These are phyloP conservation scores for Ilyonectria robusta DNA, from an alignment of 2,329 filamentous ascomycete genomes.

Conservation along the genomic window DNA sequence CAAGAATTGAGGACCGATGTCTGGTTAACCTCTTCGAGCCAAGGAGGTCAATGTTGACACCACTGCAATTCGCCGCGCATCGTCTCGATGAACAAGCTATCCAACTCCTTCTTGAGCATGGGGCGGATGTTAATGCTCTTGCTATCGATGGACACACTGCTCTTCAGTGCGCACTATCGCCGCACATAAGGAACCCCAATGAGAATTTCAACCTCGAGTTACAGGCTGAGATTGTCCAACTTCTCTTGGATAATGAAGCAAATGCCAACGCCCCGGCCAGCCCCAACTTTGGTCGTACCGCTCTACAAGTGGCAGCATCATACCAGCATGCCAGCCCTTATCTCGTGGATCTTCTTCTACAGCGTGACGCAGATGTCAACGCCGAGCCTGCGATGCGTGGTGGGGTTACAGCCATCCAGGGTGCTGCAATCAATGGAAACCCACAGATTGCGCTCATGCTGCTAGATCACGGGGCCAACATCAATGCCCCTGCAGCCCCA, in stretches of 20 bases:
- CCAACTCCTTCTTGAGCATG: neutral
- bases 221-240: neutral
- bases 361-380: neutral
- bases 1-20: neutral
- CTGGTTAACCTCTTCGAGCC: too few species aligned
- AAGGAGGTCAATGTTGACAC: neutral
- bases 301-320: neutral
- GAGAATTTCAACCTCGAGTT: neutral
- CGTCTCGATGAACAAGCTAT: neutral
- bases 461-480: neutral
- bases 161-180: neutral
- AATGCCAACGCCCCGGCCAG: neutral
- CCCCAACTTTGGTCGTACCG: neutral
- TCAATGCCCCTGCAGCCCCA: neutral
- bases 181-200: too few species aligned
- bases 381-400: neutral
- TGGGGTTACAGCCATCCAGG: constrained; percentile 9
- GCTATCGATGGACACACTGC: neutral
- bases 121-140: constrained; percentile 2
- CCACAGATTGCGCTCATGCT: neutral
- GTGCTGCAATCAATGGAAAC: constrained; percentile 1
- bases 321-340: too few species aligned
- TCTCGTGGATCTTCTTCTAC: too few species aligned
- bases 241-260: neutral
- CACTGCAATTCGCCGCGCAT: neutral